Percentiles rank a stretch among this genome's conserved stretches.
Conservation (phyloP, 306 rosid species). For the Inga leiocalycina region DNA sequence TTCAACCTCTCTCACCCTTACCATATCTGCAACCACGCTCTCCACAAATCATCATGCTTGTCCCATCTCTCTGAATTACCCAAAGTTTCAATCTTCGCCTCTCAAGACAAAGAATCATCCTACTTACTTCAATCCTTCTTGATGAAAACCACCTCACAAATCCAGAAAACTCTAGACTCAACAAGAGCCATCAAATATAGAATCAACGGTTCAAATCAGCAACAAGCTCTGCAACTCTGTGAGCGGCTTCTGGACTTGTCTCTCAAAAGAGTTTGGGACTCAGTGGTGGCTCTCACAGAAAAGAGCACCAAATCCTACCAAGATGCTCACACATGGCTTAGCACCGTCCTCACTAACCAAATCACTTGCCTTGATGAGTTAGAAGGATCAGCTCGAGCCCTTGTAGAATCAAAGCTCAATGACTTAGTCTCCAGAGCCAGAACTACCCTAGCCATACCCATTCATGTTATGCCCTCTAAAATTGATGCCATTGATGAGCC, state of each 20-base stretch:
- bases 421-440: conserved; percentile 46
- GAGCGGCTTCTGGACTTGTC: conserved; percentile 43
- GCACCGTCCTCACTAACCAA: conserved; percentile 59
- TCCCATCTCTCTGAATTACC: conserved; percentile 44
- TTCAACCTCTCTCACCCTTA: background rate
- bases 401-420: conserved; percentile 38
- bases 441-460: conserved; percentile 43
- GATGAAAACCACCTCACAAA: conserved; percentile 23
- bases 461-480: background rate
- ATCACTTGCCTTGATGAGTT: conserved; percentile 60
- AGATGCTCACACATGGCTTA: conserved; percentile 61
- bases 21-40: conserved; percentile 44
- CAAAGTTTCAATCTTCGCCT: background rate
- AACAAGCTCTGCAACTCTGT: conserved; percentile 44
- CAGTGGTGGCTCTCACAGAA: conserved; percentile 32
- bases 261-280: conserved; percentile 39
- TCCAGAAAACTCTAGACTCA: conserved; percentile 24
- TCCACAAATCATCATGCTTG: conserved; percentile 45
- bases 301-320: conserved; percentile 20
- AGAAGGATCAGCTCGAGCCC: conserved; percentile 8
- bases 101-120: too few relatives aligned
- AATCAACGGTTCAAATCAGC: conserved; percentile 38
- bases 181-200: conserved; percentile 30
- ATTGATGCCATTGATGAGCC: conserved; percentile 2
- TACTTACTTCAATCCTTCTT: too few relatives aligned